Base-by-base conservation (phyloP, 352 stramenopile genomes). In the Aphanomyces cochlioides region DNA sequence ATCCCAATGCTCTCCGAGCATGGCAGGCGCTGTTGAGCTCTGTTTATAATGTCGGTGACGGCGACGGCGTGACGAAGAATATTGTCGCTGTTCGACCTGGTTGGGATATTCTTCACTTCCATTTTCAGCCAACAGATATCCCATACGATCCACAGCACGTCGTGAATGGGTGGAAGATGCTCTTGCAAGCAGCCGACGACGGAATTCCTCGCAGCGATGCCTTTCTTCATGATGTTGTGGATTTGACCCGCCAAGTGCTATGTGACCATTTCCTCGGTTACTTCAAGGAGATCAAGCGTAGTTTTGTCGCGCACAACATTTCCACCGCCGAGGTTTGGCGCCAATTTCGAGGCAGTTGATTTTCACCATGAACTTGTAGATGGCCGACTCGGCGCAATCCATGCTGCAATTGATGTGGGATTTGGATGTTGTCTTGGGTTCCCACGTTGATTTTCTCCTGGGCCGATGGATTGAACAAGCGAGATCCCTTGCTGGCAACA, bases 211-310 rank as follows among this genome's bases (percentile, higher is more conserved):
- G 66, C 13, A 58, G 84, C 3, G 83, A 90, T 43, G 53, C 64
- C 4, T 94, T 87, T 47, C 81, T 78, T 13, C 83, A 94, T 53
- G 86, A 94, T 65, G 67, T 92, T 15, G 82, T 89, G 2, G 86
- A 94, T 53, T 74, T 94, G n/a, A 89, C 86, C 10, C 82, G 84
- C 1, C 83, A 94, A 69, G 88, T 83, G 41, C 47, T 92, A 7
- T 90, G 83, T 47, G 82, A 90, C 57, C 72, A 80, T 38, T 74
- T 94, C 40, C 77, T 92, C 41, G 67, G 72, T 7, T 66, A 87
- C 61, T 92, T 88, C 73, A 43, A 80, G 19, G 77, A 82, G 21
- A 79, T 92, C 38, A 78, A 82, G 58, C 68, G 80, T 15, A 77
- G 79, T 39, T 92, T 85, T 72, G 60, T 43, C 7, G 67, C 69